These are phyloP conservation scores for Plasmopara muralis DNA, from an alignment of 352 stramenopile species.

Conservation along the genomic window DNA sequence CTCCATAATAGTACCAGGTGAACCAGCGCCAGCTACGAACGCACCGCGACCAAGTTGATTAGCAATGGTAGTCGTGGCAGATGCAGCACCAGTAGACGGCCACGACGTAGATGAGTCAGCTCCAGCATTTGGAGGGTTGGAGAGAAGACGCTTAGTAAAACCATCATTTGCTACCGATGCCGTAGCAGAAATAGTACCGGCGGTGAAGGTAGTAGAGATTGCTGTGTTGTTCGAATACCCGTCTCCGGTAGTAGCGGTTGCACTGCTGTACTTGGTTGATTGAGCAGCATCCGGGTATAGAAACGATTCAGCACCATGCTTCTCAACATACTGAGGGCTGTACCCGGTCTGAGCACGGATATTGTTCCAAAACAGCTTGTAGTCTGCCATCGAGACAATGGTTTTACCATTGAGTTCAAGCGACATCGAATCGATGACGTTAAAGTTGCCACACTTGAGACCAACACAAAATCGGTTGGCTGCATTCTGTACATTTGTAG, in stretches of 20 bases:
- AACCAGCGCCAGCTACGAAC: no score
- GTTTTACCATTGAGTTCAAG: neutral
- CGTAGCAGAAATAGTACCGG: neutral
- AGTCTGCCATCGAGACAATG: constrained; percentile 1
- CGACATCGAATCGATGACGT: no score
- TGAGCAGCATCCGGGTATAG: constrained; percentile 3
- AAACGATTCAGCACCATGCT: constrained; percentile 1
- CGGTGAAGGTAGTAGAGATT: neutral
- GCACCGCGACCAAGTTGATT: constrained; percentile 1
- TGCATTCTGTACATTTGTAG: neutral
- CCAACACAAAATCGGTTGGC: neutral
- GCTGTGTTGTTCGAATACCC: constrained; percentile 1
- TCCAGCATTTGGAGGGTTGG: neutral
- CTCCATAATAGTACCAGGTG: constrained; percentile 1
- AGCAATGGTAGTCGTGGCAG: constrained; percentile 2
- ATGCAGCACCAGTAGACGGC: constrained; percentile 4
- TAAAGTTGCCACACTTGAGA: no score
- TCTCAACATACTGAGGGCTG: constrained; percentile 3
- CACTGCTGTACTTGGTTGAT: constrained; percentile 1
- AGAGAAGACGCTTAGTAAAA: neutral
- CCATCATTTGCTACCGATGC: neutral
- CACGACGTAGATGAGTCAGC: neutral
- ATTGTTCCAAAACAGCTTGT: constrained; percentile 2
- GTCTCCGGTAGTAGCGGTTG: constrained; percentile 1
- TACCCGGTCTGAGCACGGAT: constrained; percentile 1